Base-by-base conservation (phyloP, 148 eudicot genomes). In the Cornus florida region DNA sequence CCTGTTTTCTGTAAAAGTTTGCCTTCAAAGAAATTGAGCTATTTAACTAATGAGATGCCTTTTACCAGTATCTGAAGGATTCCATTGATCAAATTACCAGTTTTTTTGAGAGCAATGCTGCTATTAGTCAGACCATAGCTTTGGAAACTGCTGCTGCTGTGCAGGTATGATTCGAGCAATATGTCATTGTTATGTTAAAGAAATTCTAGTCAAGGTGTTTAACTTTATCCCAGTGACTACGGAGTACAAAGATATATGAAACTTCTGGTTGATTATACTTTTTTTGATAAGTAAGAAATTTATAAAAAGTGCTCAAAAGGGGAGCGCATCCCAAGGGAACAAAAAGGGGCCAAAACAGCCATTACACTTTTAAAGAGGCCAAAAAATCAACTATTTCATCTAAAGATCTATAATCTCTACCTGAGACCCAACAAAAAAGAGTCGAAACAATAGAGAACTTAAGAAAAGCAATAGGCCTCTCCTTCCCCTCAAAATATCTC, bases 111-210 rank as follows among this genome's bases (percentile, higher is more conserved):
- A 92, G 92, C 79, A 87, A 90, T 73, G 84, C 91, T 67, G 92
- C 79, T 74, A 86, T 94, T 59, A 94, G 98, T 79, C 97, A 89
- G 80, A 84, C 92, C 64, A 80, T 94, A 87, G 98, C 97, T 71
- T 81, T 90, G 89, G 99, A 96, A 89, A 96, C 99, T 76, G 99
- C 95, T 60, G 94, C 97, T 72, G 99, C 98, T 32, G 94, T 96
- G 79, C 99, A 96, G 98, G 99, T 95, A 73, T 74, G 72, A 14
- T 68, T 77, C 33, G 72, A 43, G 38, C 46, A 62, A 19, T 62
- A 13, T 41, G 46, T 43, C 38, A 31, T 43, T 66, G 28, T 28
- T 43, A 46, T 7, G 32, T 17, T 10, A 75, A 12, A 38, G 5
- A 19, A 11, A 74, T 60, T 16, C 50, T 38, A 64, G 17, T 22